A percentile compares a stretch with the other conserved stretches of the same genome.
Evolutionary conservation across 805 yeast species (phyloP).

Genomic region (Sporopachydermia lactativora): DNA sequence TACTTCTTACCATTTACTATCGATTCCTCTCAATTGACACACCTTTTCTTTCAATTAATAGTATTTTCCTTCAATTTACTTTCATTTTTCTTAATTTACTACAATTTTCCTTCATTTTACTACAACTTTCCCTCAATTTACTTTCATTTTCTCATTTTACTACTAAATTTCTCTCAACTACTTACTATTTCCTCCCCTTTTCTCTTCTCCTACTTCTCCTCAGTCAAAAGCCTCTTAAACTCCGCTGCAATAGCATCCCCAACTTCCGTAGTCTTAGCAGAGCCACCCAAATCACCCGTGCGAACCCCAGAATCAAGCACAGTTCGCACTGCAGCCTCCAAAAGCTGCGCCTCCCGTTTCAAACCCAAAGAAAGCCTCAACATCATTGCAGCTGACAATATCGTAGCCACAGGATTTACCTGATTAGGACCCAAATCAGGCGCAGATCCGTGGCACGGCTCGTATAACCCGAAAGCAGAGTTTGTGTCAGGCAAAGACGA

Average conservation of each 20-base stretch:
- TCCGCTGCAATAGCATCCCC: slow-evolving; percentile 85
- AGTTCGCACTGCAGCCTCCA: slow-evolving; percentile 75
- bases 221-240: slow-evolving; percentile 38
- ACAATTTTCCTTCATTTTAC: no score
- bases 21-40: no score
- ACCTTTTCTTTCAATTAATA: no score
- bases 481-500: slow-evolving; percentile 95
- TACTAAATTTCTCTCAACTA: no score
- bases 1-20: no score
- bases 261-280: slow-evolving; percentile 73
- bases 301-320: slow-evolving; percentile 76
- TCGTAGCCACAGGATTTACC: slow-evolving; percentile 93
- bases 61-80: no score
- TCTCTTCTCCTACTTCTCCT: no score
- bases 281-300: slow-evolving; percentile 87
- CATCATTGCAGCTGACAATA: slow-evolving; percentile 96
- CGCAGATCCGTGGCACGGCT: slow-evolving; percentile 98
- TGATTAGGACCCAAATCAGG: slow-evolving; percentile 81
- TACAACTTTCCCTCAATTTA: no score
- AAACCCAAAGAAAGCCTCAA: slow-evolving; percentile 77
- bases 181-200: no score
- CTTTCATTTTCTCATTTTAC: no score
- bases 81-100: no score
- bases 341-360: slow-evolving; percentile 71
- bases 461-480: slow-evolving; percentile 89